These are phyloP conservation scores for Letharia columbiana DNA, from an alignment of 495 filamentous ascomycete species.

Conservation along the genomic window DNA sequence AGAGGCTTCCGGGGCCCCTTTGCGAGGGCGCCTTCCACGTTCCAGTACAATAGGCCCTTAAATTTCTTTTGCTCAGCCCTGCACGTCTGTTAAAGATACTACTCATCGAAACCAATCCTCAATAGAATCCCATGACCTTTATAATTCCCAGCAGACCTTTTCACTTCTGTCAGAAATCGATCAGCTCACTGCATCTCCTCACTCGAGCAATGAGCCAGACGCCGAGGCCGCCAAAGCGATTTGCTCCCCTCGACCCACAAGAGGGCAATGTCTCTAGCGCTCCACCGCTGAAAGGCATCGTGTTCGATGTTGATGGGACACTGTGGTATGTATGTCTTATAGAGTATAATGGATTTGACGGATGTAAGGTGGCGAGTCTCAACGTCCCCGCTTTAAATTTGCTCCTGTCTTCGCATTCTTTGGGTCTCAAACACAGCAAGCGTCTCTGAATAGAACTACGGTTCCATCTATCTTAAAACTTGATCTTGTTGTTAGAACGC, in stretches of 20 bases:
- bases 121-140: background rate
- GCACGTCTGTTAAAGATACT: too few species aligned
- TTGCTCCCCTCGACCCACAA: constrained; percentile 46
- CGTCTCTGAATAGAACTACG: too few species aligned
- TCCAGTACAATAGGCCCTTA: too few species aligned
- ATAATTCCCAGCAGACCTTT: background rate
- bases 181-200: background rate
- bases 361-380: background rate
- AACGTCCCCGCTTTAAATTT: background rate
- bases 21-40: background rate
- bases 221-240: constrained; percentile 30
- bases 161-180: background rate
- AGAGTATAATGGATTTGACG: background rate
- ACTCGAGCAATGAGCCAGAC: constrained; percentile 9
- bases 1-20: background rate
- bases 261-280: constrained; percentile 28
- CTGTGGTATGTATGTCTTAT: constrained; percentile 56
- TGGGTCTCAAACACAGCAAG: background rate
- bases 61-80: too few species aligned
- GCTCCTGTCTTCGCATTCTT: too few species aligned
- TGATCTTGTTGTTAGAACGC: too few species aligned
- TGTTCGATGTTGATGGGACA: constrained; percentile 95
- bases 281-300: constrained; percentile 65
- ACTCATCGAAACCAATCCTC: background rate
- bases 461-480: too few species aligned